These are phyloP conservation scores for Delitschia confertaspora DNA, from an alignment of 495 filamentous ascomycete species.

Conservation along the genomic window DNA sequence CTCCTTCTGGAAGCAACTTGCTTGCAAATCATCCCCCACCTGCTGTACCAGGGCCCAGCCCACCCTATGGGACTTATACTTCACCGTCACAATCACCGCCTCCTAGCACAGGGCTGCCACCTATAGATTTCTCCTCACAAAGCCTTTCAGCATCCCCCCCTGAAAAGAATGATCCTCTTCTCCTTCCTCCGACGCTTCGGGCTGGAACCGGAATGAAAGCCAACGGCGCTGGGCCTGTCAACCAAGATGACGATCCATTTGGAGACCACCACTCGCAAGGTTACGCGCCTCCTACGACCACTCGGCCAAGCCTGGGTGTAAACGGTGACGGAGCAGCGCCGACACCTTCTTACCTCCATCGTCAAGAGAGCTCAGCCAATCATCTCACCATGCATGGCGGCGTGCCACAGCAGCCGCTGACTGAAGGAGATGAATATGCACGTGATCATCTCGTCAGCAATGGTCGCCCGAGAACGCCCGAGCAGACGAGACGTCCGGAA, in stretches of 20 bases:
- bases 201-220: constrained; percentile 10
- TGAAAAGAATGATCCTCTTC: constrained; percentile 20
- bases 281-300: constrained; percentile 12
- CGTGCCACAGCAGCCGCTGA: constrained; percentile 4
- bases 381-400: constrained; percentile 25
- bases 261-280: constrained; percentile 28
- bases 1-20: constrained; percentile 23
- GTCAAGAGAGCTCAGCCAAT: constrained; percentile 20
- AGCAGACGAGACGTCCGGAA: constrained; percentile 11
- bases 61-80: too few species aligned
- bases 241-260: constrained; percentile 27
- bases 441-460: constrained; percentile 20
- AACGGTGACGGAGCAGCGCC: constrained; percentile 1
- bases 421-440: constrained; percentile 24
- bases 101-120: constrained; percentile 11
- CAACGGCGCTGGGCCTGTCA: background rate
- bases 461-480: constrained; percentile 23
- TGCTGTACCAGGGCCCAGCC: too few species aligned
- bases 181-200: constrained; percentile 20
- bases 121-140: constrained; percentile 7
- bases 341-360: constrained; percentile 17
- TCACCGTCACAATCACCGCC: constrained; percentile 11
- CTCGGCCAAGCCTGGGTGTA: constrained; percentile 6
- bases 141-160: background rate
- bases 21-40: constrained; percentile 4